These are phyloP conservation scores for Nicotiana rustica DNA, from an alignment of 305 asterid genomes.

Conservation along the genomic window DNA sequence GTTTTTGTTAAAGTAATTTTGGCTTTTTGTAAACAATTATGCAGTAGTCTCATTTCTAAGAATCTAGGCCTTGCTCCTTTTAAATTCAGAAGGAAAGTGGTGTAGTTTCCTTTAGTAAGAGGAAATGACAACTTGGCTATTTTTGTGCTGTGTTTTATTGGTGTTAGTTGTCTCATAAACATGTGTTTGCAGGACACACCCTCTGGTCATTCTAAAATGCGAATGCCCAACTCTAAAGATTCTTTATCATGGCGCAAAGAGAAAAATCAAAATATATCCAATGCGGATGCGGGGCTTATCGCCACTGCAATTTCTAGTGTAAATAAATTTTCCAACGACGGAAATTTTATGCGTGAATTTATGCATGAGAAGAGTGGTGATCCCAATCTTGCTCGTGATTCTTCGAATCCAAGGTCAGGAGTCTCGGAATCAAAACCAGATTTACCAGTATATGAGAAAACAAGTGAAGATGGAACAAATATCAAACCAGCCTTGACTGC, in stretches of 20 bases:
- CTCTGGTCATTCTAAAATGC: constrained; percentile 67
- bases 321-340: constrained; percentile 73
- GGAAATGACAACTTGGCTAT: constrained; percentile 25
- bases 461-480: constrained; percentile 48
- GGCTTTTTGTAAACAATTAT: background rate
- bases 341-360: constrained; percentile 67
- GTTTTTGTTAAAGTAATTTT: background rate
- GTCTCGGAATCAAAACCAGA: constrained; percentile 42
- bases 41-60: constrained; percentile 9
- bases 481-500: constrained; percentile 65
- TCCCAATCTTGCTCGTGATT: constrained; percentile 43
- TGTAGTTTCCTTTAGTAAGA: background rate
- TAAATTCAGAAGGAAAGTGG: background rate
- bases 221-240: constrained; percentile 75
- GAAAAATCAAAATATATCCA: constrained; percentile 54
- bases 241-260: constrained; percentile 87
- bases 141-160: background rate
- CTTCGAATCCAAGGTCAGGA: constrained; percentile 43
- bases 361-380: constrained; percentile 46
- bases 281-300: constrained; percentile 65
- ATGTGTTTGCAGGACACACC: constrained; percentile 47
- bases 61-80: background rate
- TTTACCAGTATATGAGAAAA: constrained; percentile 42
- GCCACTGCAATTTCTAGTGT: constrained; percentile 74
- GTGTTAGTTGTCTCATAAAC: constrained; percentile 29